Evolutionary conservation across 371 early-diverging fungal genomes (phyloP).

Genomic region (Mortierella sp.): DNA sequence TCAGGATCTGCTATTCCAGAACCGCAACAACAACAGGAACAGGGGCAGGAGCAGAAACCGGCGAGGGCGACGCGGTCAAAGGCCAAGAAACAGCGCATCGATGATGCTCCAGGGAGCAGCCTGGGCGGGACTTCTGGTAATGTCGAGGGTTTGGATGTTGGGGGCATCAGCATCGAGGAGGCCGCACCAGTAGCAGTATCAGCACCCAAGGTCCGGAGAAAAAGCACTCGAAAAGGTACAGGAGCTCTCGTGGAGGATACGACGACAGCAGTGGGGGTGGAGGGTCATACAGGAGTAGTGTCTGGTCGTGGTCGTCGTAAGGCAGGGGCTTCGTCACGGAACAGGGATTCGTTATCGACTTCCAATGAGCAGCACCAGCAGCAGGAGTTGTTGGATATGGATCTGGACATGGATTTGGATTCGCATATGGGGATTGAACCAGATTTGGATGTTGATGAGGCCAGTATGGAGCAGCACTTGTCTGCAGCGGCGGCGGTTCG

Average conservation of each 20-base stretch:
- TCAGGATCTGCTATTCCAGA: neutral
- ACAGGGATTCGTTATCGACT: neutral
- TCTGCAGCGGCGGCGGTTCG: neutral
- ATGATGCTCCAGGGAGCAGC: neutral
- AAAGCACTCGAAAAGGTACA: neutral
- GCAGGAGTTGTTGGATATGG: neutral
- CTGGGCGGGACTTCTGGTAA: neutral
- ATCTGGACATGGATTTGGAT: constrained; percentile 12
- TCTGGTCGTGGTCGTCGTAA: neutral
- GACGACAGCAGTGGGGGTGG: neutral
- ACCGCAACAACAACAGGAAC: neutral
- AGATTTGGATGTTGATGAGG: constrained; percentile 20
- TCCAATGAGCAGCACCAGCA: neutral
- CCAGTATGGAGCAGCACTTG: constrained; percentile 8
- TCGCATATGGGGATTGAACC: constrained; percentile 10
- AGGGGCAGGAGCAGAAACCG: neutral
- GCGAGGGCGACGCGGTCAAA: neutral
- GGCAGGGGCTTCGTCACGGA: neutral
- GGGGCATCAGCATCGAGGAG: neutral
- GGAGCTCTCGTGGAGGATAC: neutral
- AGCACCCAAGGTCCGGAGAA: neutral
- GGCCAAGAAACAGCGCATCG: neutral
- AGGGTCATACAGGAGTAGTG: neutral
- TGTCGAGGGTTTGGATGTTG: neutral
- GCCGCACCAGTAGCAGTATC: neutral